Evolutionary conservation across 768 basidiomycete species (phyloP), one percentile per base, ranked within the genome.

Genomic region (Trametes meyenii): DNA sequence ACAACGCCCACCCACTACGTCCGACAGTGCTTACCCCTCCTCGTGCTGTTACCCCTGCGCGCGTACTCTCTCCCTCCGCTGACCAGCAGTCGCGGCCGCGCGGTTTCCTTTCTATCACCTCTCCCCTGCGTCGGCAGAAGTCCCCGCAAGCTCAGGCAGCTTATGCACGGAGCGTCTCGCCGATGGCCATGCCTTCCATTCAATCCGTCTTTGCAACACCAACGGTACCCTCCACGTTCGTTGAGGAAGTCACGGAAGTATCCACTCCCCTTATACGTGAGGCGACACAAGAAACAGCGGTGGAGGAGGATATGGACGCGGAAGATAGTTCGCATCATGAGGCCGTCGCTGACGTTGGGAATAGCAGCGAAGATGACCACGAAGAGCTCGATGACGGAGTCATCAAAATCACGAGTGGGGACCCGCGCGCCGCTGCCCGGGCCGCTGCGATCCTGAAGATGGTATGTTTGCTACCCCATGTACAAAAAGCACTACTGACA

Each of bases 371-470:
- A 5, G 67, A 74, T 26, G 73, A 76, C 3, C 58, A 66, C 33
- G 77, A 77, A 46, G 76, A 75, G 5, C 77, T 79, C 8, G 82
- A 84, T 50, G 73, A 77, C 14, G 83, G 83, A n/a, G 76, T 96
- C 5, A 85, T 97, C 64, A 89, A 91, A 76, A 90, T 96, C 62
- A 87, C 87, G 2, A 93, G 91, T 60, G 83, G 85, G 21, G 91
- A 96, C 72, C 91, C 95, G 2, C 80, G 82, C 60, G 92, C 92
- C 17, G 95, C 95, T 48, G 95, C 94, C 2, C 78, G 92, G 50
- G 95, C 94, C n/a, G 94, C 92, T 36, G 95, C 95, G 0, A 95
- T 97, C 60, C 78, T 97, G 67, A 94, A 90, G 74, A 83, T 92
- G 80, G 93, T 92, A 50, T n/a, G 1, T 23, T 23, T 19, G 13